phyloP scores from a whole-genome alignment of 495 filamentous ascomycete species.

The Thozetella sp. region DNA sequence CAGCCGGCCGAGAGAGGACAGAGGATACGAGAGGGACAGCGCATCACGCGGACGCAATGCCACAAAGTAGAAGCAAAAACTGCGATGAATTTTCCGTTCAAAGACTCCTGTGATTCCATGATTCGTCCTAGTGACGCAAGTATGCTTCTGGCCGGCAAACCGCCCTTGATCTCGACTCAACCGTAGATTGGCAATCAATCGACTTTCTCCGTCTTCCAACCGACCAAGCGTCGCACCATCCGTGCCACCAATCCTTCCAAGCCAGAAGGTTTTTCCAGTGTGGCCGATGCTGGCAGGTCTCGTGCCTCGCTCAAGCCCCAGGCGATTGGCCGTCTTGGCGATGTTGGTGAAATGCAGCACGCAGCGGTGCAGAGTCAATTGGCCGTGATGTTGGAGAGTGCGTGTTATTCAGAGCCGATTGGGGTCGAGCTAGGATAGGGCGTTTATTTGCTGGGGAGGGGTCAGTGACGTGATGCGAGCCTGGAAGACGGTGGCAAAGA shows the following conservation, averaged over 20 bases:
- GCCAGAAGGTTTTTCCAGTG: neutral
- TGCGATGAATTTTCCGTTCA: constrained; percentile 1
- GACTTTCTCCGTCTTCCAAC: constrained; percentile 1
- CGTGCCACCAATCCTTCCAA: neutral
- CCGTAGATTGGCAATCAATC: constrained; percentile 1
- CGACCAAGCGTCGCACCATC: neutral
- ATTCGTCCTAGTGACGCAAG: neutral
- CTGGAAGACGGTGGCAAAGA: constrained; percentile 8
- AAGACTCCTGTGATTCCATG: neutral
- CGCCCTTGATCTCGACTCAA: neutral
- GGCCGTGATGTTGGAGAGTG: constrained; percentile 13
- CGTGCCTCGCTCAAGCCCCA: neutral
- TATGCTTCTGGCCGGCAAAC: constrained; percentile 2
- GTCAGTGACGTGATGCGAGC: constrained; percentile 25
- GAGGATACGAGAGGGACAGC: too few species aligned
- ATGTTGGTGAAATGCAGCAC: constrained; percentile 12
- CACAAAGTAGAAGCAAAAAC: neutral
- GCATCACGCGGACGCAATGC: too few species aligned
- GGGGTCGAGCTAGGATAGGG: constrained; percentile 33
- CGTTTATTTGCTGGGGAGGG: constrained; percentile 69
- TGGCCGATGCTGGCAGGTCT: neutral
- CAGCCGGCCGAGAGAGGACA: too few species aligned
- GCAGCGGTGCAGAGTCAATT: constrained; percentile 14
- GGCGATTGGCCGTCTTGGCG: constrained; percentile 5
- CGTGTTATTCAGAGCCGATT: constrained; percentile 21